Conservation (phyloP, 2,329 filamentous ascomycete species). For the Fusarium sambucinum region DNA sequence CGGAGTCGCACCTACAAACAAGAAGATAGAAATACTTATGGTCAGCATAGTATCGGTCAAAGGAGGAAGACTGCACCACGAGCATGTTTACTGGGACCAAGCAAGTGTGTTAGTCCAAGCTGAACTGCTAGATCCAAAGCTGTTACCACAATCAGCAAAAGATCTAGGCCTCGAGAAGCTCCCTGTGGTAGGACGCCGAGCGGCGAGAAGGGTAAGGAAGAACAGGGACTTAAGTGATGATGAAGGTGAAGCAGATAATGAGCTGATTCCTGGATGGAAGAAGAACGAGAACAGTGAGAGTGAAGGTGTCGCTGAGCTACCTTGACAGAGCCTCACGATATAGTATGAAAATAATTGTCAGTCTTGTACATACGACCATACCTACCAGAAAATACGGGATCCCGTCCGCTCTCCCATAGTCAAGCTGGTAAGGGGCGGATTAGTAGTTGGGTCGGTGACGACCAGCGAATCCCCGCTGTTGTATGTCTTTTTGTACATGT, state of each 20-base stretch:
- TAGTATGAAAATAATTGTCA: fast-evolving
- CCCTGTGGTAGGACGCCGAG: slow-evolving; percentile 56
- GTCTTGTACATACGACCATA: neutral
- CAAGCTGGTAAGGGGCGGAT: neutral
- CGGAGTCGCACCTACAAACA: slow-evolving; percentile 67
- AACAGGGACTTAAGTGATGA: slow-evolving; percentile 44
- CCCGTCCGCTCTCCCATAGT: slow-evolving; percentile 1
- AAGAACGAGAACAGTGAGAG: slow-evolving; percentile 17
- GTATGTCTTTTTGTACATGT: neutral
- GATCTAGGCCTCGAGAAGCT: slow-evolving; percentile 53
- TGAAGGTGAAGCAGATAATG: slow-evolving; percentile 60
- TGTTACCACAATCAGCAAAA: slow-evolving; percentile 53
- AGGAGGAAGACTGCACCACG: slow-evolving; percentile 70
- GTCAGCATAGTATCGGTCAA: slow-evolving; percentile 70
- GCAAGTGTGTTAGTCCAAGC: slow-evolving; percentile 70
- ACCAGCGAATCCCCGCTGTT: slow-evolving; percentile 1
- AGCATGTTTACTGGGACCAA: slow-evolving; percentile 75
- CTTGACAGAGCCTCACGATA: neutral
- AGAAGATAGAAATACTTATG: slow-evolving; percentile 66
- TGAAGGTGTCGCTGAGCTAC: neutral
- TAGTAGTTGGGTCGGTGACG: slow-evolving; percentile 1
- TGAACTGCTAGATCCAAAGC: slow-evolving; percentile 63
- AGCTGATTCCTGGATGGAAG: slow-evolving; percentile 55
- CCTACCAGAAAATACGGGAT: neutral
- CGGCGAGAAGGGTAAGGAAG: slow-evolving; percentile 54